phyloP scores from a whole-genome alignment of 148 eudicot species.

The Silene conica region DNA sequence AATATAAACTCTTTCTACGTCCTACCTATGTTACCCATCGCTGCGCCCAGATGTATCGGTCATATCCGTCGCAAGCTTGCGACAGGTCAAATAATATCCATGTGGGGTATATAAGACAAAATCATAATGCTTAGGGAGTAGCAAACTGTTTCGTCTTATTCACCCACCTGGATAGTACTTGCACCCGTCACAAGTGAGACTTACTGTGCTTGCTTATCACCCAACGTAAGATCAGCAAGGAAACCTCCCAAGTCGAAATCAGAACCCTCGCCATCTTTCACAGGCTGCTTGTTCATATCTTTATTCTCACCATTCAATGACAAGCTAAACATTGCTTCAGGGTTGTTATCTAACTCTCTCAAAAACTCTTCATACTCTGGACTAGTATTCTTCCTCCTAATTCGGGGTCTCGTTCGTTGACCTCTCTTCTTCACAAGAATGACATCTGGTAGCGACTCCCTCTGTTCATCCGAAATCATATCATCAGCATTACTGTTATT shows the following conservation, averaged over 20 bases:
- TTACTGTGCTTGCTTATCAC: slow-evolving; percentile 16
- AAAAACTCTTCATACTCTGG: slow-evolving; percentile 19
- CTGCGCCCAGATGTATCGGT: not conserved
- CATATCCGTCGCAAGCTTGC: too few species aligned
- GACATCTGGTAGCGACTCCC: slow-evolving; percentile 44
- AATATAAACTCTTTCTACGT: not conserved
- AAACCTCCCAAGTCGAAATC: slow-evolving; percentile 16
- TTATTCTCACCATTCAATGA: slow-evolving; percentile 12
- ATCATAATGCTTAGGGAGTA: too few species aligned
- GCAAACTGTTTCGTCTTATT: too few species aligned
- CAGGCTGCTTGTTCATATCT: slow-evolving; percentile 1
- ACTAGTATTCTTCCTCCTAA: not conserved
- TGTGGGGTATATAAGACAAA: too few species aligned
- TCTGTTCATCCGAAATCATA: slow-evolving; percentile 28
- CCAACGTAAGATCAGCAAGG: slow-evolving; percentile 20
- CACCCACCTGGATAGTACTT: too few species aligned
- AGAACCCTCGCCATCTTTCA: not conserved
- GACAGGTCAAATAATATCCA: too few species aligned
- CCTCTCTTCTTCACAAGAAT: slow-evolving; percentile 49
- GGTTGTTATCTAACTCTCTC: slow-evolving; percentile 19
- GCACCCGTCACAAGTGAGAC: too few species aligned
- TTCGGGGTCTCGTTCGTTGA: not conserved
- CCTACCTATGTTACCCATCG: not conserved
- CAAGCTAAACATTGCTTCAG: slow-evolving; percentile 20
- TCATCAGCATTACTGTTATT: slow-evolving; percentile 35